Evolutionary conservation across 2,329 filamentous ascomycete genomes (phyloP), one percentile per base, ranked within the genome.

Genomic region (Pyricularia pennisetigena): DNA sequence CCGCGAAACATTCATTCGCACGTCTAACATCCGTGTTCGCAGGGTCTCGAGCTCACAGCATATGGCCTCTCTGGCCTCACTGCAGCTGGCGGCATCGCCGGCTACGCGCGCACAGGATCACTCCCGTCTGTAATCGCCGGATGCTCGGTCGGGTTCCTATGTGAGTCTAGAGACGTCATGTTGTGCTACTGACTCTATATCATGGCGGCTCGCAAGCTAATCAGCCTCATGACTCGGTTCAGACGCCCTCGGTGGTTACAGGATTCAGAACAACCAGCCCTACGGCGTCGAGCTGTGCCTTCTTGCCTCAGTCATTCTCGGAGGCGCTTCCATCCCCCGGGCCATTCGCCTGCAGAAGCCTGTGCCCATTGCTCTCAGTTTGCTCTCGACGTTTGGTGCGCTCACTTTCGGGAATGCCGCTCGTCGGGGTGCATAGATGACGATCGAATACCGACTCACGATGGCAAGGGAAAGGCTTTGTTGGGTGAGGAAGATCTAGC

Each of bases 251-350:
- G 92, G 93, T 71, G 94, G 90, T 71, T 89, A 91, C 75, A 91
- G 94, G 69, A 88, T 97, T 71, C 88, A 90, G 74, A 89, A 88
- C 73, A 82, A 85, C 70, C 85, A 93, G 76, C 77, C 91, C 3
- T 97, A 95, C 78, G 95, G 94, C 71, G 81, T 96, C 72, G 95
- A 98, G 79, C 82, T 97, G 62, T 92, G 90, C n/a, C 85, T 99
- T 10, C 83, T 97, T 62, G 95, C 95, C 4, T 97, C 92, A 0
- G 74, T 93, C n/a, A 81, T 98, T 29, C 85, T 99, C 49, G 94
- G 85, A 61, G 93, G 93, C 24, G 91, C 91, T 61, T 90, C 92
- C 1, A 89, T 98, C 70, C 95, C 95, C 14, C 86, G 95, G 67
- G 95, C 93, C 4, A 88, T 99, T 75, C 92, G 88, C 78, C 86